Evolutionary conservation across 176 grass and related monocot species (phyloP), one percentile per base, ranked within the genome.

Genomic region (Guadua angustifolia): DNA sequence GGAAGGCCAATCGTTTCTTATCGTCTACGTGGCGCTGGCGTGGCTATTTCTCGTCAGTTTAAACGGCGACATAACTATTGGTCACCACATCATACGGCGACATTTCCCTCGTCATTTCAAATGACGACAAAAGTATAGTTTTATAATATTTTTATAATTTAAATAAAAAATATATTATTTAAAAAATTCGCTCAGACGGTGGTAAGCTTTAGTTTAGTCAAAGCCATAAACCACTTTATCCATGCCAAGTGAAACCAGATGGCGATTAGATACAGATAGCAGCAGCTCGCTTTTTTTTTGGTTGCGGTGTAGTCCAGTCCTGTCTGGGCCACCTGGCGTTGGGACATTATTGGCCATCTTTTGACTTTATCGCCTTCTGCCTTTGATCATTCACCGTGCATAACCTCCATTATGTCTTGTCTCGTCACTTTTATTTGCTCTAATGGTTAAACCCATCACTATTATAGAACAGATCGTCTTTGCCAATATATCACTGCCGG

Each of bases 211-310:
- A 56, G 52, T 56, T 56, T 9, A 9, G 52, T 18, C 52, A 3
- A 33, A 65, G 32, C 59, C 70, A 74, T 9, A 33, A 65, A 32
- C 59, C 81, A 83, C 81, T 40, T 52, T 56, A 73, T 63, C 42
- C 18, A 24, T 53, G 19, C 33, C 77, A 66, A 25, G 78, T 80
- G 46, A 73, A 83, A 65, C 32, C 14, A 14, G 70, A 35, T 25
- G 76, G 29, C 24, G 81, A 65, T 61, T 42, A 79, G 75, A 72
- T 79, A 4, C 35, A 36, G 35, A 36, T 36, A 36, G 35, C 35
- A 36, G 35, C 35, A 26, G 53, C 66, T 79, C 38, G 66, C 66
- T 44, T 72, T 18, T 18, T 45, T 52, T 45, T 52, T 52, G 25
- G 71, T 33, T 71, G 40, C n/a, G 1, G 42, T 6, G 1, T 4